phyloP scores from a whole-genome alignment of 2,329 filamentous ascomycete genomes.

The Ophiostoma populinum region DNA sequence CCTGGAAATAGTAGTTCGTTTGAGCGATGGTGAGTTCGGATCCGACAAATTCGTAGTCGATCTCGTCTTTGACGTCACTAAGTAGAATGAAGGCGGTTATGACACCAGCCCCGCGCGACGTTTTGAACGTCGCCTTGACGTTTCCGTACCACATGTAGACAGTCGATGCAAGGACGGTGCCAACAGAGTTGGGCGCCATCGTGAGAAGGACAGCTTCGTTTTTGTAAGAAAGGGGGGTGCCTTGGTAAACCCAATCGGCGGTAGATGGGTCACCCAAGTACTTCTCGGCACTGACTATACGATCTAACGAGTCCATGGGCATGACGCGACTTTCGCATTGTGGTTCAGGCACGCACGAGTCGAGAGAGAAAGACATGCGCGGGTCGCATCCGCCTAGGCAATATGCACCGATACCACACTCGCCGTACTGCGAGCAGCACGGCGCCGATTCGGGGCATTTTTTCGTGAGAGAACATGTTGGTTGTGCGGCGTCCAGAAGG shows the following conservation, averaged over 20 bases:
- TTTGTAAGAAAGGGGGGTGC: constrained; percentile 50
- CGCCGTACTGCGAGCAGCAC: constrained; percentile 74
- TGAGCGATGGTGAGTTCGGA: constrained; percentile 60
- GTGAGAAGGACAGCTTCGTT: constrained; percentile 58
- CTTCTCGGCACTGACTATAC: constrained; percentile 52
- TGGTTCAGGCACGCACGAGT: constrained; percentile 72
- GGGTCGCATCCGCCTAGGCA: constrained; percentile 94
- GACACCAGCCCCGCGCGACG: constrained; percentile 69
- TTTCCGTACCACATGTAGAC: constrained; percentile 96
- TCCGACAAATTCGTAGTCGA: constrained; percentile 92
- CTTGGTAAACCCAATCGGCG: constrained; percentile 79
- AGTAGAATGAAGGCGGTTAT: constrained; percentile 95
- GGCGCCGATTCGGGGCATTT: constrained; percentile 58
- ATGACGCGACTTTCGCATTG: constrained; percentile 61
- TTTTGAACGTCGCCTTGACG: constrained; percentile 71
- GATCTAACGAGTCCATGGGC: constrained; percentile 55
- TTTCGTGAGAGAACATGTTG: constrained; percentile 28
- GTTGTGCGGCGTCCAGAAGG: constrained; percentile 18
- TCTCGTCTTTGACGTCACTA: constrained; percentile 93
- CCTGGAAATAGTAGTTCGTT: constrained; percentile 96
- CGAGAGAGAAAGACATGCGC: constrained; percentile 61
- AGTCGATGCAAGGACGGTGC: constrained; percentile 70
- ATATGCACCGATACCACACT: constrained; percentile 86
- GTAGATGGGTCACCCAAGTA: constrained; percentile 72
- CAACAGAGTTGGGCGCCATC: constrained; percentile 72